These are phyloP conservation scores for Tilletia walkeri DNA, from an alignment of 1,284 basidiomycete species.

Conservation along the genomic window DNA sequence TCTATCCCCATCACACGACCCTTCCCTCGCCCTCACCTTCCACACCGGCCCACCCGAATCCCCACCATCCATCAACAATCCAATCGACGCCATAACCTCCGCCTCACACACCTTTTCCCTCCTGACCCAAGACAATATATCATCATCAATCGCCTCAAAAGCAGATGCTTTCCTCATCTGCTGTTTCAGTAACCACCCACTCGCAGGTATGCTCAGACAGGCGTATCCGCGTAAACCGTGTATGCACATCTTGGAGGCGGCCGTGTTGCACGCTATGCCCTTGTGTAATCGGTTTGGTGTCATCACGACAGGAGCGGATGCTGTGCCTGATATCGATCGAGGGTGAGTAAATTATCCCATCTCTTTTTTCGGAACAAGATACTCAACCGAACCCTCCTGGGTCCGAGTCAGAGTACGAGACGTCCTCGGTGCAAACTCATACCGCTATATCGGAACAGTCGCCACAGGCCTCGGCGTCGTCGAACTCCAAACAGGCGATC, in stretches of 20 bases:
- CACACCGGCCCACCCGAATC: slow-evolving; percentile 31
- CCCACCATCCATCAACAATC: slow-evolving; percentile 33
- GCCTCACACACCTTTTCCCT: slow-evolving; percentile 29
- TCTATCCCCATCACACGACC: slow-evolving; percentile 1
- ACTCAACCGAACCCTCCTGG: too few species aligned
- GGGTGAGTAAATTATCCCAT: slow-evolving; percentile 20
- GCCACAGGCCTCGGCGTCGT: slow-evolving; percentile 39
- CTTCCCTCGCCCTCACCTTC: neutral
- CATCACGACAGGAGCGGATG: slow-evolving; percentile 33
- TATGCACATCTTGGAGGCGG: slow-evolving; percentile 38
- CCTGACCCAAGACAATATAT: neutral
- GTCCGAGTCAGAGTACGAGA: slow-evolving; percentile 22
- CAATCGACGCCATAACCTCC: slow-evolving; percentile 28
- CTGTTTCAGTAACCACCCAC: slow-evolving; percentile 43
- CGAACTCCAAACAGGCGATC: slow-evolving; percentile 28
- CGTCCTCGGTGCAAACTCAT: slow-evolving; percentile 31
- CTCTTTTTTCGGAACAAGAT: too few species aligned
- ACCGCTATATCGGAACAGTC: slow-evolving; percentile 34
- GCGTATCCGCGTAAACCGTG: slow-evolving; percentile 21
- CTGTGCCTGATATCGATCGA: slow-evolving; percentile 36
- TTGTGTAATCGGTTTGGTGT: slow-evolving; percentile 30
- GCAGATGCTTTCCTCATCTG: slow-evolving; percentile 33
- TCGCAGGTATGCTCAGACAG: slow-evolving; percentile 32
- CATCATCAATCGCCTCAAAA: slow-evolving; percentile 15
- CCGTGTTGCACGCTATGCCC: slow-evolving; percentile 28